Evolutionary conservation across 2,329 filamentous ascomycete species (phyloP).

Genomic region (Ascochyta pisi): DNA sequence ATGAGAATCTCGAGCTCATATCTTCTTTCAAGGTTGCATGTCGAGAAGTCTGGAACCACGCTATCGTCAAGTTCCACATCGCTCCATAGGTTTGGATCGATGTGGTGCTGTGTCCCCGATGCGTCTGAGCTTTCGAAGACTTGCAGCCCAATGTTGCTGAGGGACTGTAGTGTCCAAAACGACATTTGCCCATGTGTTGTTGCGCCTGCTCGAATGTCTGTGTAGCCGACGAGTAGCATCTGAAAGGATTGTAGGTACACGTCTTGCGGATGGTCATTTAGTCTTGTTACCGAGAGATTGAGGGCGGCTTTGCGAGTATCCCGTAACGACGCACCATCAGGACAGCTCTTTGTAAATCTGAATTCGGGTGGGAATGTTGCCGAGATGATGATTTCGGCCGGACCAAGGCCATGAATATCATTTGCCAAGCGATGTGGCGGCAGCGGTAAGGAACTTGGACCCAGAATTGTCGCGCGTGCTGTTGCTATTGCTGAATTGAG

Average conservation of each 20-base stretch:
- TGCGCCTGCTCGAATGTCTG: constrained; percentile 16
- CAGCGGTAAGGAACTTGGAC: constrained; percentile 4
- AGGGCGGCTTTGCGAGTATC: constrained; percentile 8
- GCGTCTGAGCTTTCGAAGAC: constrained; percentile 7
- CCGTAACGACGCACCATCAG: neutral
- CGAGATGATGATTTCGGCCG: constrained; percentile 7
- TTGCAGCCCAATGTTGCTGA: constrained; percentile 18
- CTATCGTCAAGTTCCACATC: constrained; percentile 4
- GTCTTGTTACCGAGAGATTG: constrained; percentile 12
- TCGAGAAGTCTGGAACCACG: constrained; percentile 19
- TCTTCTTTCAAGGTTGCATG: constrained; percentile 21
- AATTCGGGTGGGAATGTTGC: constrained; percentile 14
- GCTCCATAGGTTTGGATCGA: constrained; percentile 15
- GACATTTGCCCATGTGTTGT: constrained; percentile 10
- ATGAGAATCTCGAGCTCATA: constrained; percentile 26
- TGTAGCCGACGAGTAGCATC: constrained; percentile 23
- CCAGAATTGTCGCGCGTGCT: neutral
- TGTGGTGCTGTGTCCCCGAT: neutral
- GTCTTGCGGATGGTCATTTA: constrained; percentile 3
- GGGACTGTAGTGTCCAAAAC: constrained; percentile 24
- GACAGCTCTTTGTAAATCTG: neutral
- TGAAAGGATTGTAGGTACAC: constrained; percentile 26
- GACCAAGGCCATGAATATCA: neutral
- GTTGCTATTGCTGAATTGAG: neutral
- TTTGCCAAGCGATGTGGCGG: neutral